Evolutionary conservation across 768 basidiomycete genomes (phyloP).

Genomic region (Kondoa subrosea): DNA sequence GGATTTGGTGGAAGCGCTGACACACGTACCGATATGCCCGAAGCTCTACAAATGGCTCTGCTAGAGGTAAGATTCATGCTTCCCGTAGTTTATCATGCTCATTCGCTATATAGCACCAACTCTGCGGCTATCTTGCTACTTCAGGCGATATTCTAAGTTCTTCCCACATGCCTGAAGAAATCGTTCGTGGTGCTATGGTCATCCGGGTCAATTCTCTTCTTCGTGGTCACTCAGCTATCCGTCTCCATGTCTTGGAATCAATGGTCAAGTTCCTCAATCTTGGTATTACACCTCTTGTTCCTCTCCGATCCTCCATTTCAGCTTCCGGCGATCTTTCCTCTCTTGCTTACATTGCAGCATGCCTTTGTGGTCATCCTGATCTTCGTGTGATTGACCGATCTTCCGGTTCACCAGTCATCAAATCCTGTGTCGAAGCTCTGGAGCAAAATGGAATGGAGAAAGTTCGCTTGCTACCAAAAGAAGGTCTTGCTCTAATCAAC

Average conservation of each 20-base stretch:
- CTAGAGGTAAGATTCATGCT: background rate
- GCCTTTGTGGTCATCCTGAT: constrained; percentile 60
- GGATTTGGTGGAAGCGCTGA: background rate
- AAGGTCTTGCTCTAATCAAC: constrained; percentile 20
- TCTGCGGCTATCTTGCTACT: constrained; percentile 46
- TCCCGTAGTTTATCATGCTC: background rate
- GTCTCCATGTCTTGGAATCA: constrained; percentile 60
- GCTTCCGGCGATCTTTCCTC: constrained; percentile 44
- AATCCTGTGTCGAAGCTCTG: constrained; percentile 19
- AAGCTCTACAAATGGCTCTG: background rate
- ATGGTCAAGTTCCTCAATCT: constrained; percentile 55
- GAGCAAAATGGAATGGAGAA: constrained; percentile 44
- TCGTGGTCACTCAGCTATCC: constrained; percentile 71
- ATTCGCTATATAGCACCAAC: constrained; percentile 49
- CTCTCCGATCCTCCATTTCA: constrained; percentile 65
- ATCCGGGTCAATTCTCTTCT: constrained; percentile 78
- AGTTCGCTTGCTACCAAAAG: constrained; percentile 40
- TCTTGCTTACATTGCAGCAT: constrained; percentile 52
- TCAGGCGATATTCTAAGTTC: background rate
- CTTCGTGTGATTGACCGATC: constrained; percentile 41
- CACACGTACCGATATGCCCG: background rate
- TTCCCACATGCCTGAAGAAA: constrained; percentile 33
- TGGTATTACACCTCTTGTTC: constrained; percentile 54
- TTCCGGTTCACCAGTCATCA: constrained; percentile 11
- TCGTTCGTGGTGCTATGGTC: constrained; percentile 74